phyloP scores from a whole-genome alignment of 2,329 filamentous ascomycete genomes.

The Ceratocystis cubensis region DNA sequence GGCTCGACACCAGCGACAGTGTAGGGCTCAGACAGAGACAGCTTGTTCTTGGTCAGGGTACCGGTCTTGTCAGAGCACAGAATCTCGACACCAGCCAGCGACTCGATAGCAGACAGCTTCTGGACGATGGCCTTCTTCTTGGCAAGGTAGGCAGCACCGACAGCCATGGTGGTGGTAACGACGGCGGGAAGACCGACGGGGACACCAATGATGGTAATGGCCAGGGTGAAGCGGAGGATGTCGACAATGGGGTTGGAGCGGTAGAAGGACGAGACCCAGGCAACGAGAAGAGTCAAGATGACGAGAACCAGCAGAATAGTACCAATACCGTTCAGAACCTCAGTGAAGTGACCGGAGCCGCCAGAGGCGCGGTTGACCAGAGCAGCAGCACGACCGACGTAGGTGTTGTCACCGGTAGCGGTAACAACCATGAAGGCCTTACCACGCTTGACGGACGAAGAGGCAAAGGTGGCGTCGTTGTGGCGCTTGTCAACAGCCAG shows the following conservation, averaged over 20 bases:
- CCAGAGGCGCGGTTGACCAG: conserved; percentile 65
- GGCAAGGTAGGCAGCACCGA: conserved; percentile 80
- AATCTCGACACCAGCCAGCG: conserved; percentile 82
- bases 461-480: conserved; percentile 69
- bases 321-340: conserved; percentile 79
- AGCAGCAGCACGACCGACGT: conserved; percentile 77
- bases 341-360: conserved; percentile 76
- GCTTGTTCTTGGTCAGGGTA: conserved; percentile 88
- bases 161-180: conserved; percentile 89
- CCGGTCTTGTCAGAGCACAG: conserved; percentile 92
- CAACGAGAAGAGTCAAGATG: conserved; percentile 64
- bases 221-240: conserved; percentile 75
- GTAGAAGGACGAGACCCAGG: conserved; percentile 83
- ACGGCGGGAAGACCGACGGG: conserved; percentile 87
- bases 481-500: conserved; percentile 81
- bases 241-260: conserved; percentile 66
- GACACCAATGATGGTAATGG: conserved; percentile 83
- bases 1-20: conserved; percentile 69
- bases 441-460: conserved; percentile 82
- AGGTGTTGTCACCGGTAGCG: conserved; percentile 77
- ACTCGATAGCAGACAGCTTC: conserved; percentile 85
- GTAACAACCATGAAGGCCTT: conserved; percentile 73
- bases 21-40: conserved; percentile 75
- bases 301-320: conserved; percentile 68
- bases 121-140: conserved; percentile 90